These are phyloP conservation scores for Stellera chamaejasme DNA, from an alignment of 345 rosid genomes.

Conservation along the genomic window DNA sequence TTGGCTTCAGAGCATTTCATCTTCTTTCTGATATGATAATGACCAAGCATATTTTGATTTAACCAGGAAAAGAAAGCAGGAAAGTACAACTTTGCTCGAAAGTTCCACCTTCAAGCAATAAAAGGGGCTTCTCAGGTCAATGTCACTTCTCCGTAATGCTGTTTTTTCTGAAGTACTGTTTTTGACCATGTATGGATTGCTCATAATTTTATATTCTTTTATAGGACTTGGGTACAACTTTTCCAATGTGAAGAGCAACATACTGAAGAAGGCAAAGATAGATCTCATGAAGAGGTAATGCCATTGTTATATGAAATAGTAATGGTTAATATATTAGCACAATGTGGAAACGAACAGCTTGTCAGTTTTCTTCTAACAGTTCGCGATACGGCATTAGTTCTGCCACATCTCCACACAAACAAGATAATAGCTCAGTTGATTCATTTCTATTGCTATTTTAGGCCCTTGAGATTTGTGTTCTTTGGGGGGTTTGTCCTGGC, in stretches of 20 bases:
- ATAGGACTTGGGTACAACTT: conserved; percentile 56
- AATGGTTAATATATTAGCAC: no score
- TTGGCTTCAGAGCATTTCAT: conserved; percentile 4
- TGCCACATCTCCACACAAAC: no score
- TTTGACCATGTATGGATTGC: conserved; percentile 1
- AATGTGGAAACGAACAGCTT: no score
- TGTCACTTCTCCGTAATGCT: background rate
- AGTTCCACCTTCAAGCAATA: conserved; percentile 69
- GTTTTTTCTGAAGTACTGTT: background rate
- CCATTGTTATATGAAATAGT: background rate
- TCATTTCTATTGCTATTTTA: no score
- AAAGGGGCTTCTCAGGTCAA: conserved; percentile 63
- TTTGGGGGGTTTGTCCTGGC: no score
- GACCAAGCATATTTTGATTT: conserved; percentile 11
- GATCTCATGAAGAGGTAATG: conserved; percentile 68
- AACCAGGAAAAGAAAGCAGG: conserved; percentile 71
- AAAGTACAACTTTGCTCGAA: conserved; percentile 66
- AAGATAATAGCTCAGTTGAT: no score
- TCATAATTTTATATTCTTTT: conserved; percentile 4
- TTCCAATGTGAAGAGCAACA: conserved; percentile 60
- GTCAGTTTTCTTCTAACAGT: no score
- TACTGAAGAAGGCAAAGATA: conserved; percentile 85
- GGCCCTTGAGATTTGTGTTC: no score
- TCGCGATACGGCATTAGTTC: no score
- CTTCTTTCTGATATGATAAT: conserved; percentile 11